Percentiles rank a stretch among this genome's conserved stretches.
Conservation (phyloP, 768 basidiomycete species). For the Rhodotorula toruloides region DNA sequence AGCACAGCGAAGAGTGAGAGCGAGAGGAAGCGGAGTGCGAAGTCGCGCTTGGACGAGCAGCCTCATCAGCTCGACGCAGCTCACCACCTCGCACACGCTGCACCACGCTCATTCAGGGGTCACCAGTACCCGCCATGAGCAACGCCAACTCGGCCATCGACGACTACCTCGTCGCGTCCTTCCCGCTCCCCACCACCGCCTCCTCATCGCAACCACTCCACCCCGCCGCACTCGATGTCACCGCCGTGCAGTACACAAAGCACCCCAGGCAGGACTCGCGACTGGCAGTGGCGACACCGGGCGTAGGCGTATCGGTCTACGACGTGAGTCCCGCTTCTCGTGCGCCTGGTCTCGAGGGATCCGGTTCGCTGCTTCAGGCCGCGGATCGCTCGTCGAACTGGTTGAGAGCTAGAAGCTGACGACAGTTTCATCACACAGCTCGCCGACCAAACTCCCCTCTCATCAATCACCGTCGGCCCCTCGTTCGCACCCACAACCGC, state of each 20-base stretch:
- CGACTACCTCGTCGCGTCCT: constrained; percentile 31
- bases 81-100: background rate
- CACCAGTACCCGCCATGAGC: too few relatives aligned
- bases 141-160: constrained; percentile 16
- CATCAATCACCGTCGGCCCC: constrained; percentile 35
- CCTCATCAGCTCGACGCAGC: background rate
- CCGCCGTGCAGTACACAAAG: constrained; percentile 20
- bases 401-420: too few relatives aligned
- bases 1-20: too few relatives aligned
- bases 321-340: constrained; percentile 20
- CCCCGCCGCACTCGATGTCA: background rate
- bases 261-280: constrained; percentile 12
- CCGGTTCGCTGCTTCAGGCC: background rate
- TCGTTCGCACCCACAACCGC: constrained; percentile 31
- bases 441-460: constrained; percentile 36
- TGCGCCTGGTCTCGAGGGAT: background rate
- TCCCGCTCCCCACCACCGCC: constrained; percentile 9
- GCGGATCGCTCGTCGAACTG: too few relatives aligned
- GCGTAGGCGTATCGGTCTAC: constrained; percentile 31
- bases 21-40: too few relatives aligned
- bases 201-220: background rate
- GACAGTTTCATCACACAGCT: constrained; percentile 4
- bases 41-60: too few relatives aligned
- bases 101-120: background rate
- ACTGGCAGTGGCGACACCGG: constrained; percentile 10